Evolutionary conservation across 2,329 filamentous ascomycete genomes (phyloP).

Genomic region (Cryphonectria nitschkei): DNA sequence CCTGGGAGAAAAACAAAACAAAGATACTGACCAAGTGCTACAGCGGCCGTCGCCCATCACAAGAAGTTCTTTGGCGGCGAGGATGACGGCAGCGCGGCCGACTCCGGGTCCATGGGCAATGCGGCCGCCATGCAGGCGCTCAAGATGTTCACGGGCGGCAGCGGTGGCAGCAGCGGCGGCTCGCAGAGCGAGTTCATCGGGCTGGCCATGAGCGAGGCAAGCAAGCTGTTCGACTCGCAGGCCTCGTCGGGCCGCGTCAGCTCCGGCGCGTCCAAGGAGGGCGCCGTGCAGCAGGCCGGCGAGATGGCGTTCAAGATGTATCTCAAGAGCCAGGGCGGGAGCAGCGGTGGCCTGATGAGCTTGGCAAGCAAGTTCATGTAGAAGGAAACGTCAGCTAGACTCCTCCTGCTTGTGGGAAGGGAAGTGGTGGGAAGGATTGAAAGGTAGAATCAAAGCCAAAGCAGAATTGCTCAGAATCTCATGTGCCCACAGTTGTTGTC

Average conservation of each 20-base stretch:
- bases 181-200: constrained; percentile 78
- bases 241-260: constrained; percentile 56
- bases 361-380: constrained; percentile 54
- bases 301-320: constrained; percentile 93
- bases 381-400: constrained; percentile 8
- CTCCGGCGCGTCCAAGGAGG: constrained; percentile 74
- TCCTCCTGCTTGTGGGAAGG: neutral
- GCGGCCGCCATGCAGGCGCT: constrained; percentile 82
- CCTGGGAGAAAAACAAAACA: neutral
- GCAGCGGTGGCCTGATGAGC: constrained; percentile 50
- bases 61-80: constrained; percentile 70
- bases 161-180: constrained; percentile 41
- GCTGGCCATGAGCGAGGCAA: constrained; percentile 85
- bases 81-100: constrained; percentile 49
- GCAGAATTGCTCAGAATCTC: neutral
- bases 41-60: constrained; percentile 74
- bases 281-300: constrained; percentile 75
- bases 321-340: constrained; percentile 68
- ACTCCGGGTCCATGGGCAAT: constrained; percentile 62
- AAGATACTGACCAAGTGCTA: neutral
- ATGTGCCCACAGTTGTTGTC: neutral
- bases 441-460: neutral
- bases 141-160: constrained; percentile 72
- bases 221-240: constrained; percentile 71
- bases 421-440: neutral